A percentile compares a stretch with the other conserved stretches of the same genome.
Evolutionary conservation across 148 eudicot genomes (phyloP).

Genomic region (Salicornia ramosissima): DNA sequence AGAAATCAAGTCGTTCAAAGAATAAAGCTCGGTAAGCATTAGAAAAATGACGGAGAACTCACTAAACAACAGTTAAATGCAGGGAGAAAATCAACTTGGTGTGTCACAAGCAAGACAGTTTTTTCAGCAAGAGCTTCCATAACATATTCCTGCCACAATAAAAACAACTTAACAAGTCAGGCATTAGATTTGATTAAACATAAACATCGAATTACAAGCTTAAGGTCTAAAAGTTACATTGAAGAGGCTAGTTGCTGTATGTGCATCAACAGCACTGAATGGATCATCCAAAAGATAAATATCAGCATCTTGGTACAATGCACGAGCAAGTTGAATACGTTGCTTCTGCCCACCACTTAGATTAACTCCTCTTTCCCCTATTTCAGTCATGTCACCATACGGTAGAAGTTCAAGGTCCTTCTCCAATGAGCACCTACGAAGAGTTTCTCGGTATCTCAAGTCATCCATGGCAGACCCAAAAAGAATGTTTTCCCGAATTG

Average conservation of each 20-base stretch:
- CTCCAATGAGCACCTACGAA: slow-evolving; percentile 64
- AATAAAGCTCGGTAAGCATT: too few species aligned
- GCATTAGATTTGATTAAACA: too few species aligned
- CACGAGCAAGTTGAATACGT: slow-evolving; percentile 93
- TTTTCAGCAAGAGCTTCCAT: slow-evolving; percentile 76
- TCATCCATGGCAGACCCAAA: slow-evolving; percentile 64
- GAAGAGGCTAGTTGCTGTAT: slow-evolving; percentile 78
- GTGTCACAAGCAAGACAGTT: slow-evolving; percentile 86
- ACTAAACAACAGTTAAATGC: slow-evolving; percentile 77
- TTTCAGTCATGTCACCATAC: slow-evolving; percentile 80
- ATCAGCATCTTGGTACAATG: slow-evolving; percentile 79
- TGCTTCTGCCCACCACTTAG: slow-evolving; percentile 97
- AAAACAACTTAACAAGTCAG: background rate
- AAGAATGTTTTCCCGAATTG: slow-evolving; percentile 72
- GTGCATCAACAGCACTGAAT: slow-evolving; percentile 98
- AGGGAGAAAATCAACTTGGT: slow-evolving; percentile 96
- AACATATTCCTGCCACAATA: slow-evolving; percentile 61
- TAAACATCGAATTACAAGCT: background rate
- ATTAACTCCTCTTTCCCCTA: slow-evolving; percentile 94
- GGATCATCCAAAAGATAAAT: slow-evolving; percentile 93
- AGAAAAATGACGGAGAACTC: slow-evolving; percentile 25
- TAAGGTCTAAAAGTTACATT: slow-evolving; percentile 34
- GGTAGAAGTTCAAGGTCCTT: slow-evolving; percentile 89
- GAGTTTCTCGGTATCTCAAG: slow-evolving; percentile 61
- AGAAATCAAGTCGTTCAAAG: too few species aligned